A percentile compares a stretch with the other conserved stretches of the same genome.
These are phyloP conservation scores for Geotrichum aggregatum DNA, from an alignment of 1,139 yeast genomes.

Conservation along the genomic window DNA sequence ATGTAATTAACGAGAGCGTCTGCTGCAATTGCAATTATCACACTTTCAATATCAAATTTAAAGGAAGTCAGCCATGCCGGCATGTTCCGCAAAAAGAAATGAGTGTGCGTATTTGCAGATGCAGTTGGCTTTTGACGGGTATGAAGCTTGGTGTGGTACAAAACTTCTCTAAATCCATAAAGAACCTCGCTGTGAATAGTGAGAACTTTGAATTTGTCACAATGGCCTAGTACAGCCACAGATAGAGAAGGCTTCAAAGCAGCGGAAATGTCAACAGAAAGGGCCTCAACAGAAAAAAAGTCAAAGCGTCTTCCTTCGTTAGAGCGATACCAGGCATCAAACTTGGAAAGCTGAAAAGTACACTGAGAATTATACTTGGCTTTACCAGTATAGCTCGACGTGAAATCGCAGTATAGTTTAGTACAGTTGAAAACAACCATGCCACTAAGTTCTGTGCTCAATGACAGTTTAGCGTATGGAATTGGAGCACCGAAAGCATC, in stretches of 20 bases:
- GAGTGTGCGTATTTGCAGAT: neutral
- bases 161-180: slow-evolving; percentile 31
- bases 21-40: slow-evolving; percentile 32
- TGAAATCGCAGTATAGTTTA: slow-evolving; percentile 34
- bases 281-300: slow-evolving; percentile 32
- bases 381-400: slow-evolving; percentile 32
- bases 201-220: slow-evolving; percentile 30
- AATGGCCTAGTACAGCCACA: slow-evolving; percentile 29
- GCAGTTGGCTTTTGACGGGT: neutral
- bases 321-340: slow-evolving; percentile 36
- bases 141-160: slow-evolving; percentile 23
- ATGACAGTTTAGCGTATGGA: slow-evolving; percentile 10
- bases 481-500: slow-evolving; percentile 8
- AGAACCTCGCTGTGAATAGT: slow-evolving; percentile 34
- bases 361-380: slow-evolving; percentile 31
- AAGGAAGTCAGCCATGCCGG: slow-evolving; percentile 37
- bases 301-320: slow-evolving; percentile 34
- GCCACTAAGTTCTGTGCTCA: slow-evolving; percentile 20
- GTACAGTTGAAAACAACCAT: slow-evolving; percentile 35
- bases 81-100: slow-evolving; percentile 29
- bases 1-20: slow-evolving; percentile 15
- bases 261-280: slow-evolving; percentile 31
- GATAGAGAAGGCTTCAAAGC: slow-evolving; percentile 32
- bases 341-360: slow-evolving; percentile 31
- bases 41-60: slow-evolving; percentile 31